These are phyloP conservation scores for Hypoxylon sp. DNA, from an alignment of 2,329 filamentous ascomycete species.

Conservation along the genomic window DNA sequence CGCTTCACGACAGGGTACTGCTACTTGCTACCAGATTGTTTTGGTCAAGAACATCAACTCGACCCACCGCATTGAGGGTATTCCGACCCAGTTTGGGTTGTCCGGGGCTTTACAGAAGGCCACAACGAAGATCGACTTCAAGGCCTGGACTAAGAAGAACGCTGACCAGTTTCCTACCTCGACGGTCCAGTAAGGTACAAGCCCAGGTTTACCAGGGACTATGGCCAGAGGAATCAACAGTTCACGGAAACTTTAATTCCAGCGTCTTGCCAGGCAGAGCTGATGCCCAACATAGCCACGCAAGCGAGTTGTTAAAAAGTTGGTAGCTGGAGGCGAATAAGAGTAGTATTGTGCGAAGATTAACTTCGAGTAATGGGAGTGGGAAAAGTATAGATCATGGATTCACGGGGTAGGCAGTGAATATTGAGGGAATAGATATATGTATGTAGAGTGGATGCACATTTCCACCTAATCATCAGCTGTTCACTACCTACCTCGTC, in stretches of 20 bases:
- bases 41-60: constrained; percentile 88
- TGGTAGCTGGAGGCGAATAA: constrained; percentile 4
- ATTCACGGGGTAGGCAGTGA: neutral
- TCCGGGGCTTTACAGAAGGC: constrained; percentile 68
- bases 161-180: constrained; percentile 54
- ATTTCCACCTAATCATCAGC: neutral
- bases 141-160: constrained; percentile 55
- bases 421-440: constrained; percentile 3
- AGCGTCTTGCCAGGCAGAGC: neutral
- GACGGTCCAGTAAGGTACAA: constrained; percentile 45
- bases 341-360: neutral
- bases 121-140: constrained; percentile 53
- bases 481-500: neutral
- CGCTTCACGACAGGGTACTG: constrained; percentile 79
- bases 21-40: constrained; percentile 84
- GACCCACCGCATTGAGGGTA: constrained; percentile 81
- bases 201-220: neutral
- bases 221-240: constrained; percentile 3
- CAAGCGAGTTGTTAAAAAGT: constrained; percentile 1
- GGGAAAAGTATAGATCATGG: constrained; percentile 3
- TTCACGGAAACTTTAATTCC: neutral
- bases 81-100: constrained; percentile 76
- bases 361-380: constrained; percentile 22
- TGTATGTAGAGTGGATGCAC: constrained; percentile 9
- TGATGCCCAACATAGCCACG: neutral